These are phyloP conservation scores for Royoungia palumana DNA, from an alignment of 768 basidiomycete genomes.

Conservation along the genomic window DNA sequence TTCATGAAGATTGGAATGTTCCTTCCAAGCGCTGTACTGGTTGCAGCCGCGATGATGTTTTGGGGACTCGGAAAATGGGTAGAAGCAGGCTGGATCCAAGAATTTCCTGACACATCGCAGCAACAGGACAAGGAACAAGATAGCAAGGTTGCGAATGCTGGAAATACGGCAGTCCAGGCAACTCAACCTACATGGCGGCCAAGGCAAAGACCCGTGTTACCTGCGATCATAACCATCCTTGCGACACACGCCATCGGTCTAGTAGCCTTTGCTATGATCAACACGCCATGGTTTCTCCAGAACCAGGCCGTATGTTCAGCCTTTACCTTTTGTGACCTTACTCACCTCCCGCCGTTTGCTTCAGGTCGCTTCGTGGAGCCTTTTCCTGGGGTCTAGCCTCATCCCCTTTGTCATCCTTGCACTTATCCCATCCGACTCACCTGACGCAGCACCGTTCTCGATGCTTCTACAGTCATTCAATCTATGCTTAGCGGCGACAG, in stretches of 20 bases:
- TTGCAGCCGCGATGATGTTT: constrained; percentile 84
- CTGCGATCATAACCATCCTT: constrained; percentile 50
- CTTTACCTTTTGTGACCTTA: background rate
- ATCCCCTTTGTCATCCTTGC: constrained; percentile 35
- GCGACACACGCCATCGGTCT: constrained; percentile 55
- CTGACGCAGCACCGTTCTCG: constrained; percentile 39
- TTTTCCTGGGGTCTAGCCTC: constrained; percentile 30
- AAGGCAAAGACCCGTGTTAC: constrained; percentile 53
- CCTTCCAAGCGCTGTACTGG: constrained; percentile 80
- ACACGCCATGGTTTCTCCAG: constrained; percentile 42
- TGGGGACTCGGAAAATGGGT: constrained; percentile 76
- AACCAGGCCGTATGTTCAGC: constrained; percentile 38
- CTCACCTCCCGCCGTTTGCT: constrained; percentile 17
- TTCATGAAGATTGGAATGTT: constrained; percentile 92
- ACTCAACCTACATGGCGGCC: constrained; percentile 5
- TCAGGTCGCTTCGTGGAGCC: constrained; percentile 26
- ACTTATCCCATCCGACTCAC: constrained; percentile 21
- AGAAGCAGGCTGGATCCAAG: constrained; percentile 53
- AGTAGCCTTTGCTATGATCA: constrained; percentile 47
- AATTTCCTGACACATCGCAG: background rate
- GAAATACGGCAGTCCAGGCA: background rate
- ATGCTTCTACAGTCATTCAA: constrained; percentile 67
- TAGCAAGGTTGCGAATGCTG: constrained; percentile 8
- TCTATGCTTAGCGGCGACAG: constrained; percentile 79
- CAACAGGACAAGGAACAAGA: constrained; percentile 3